These are phyloP conservation scores for Phytophthora europaea DNA, from an alignment of 352 stramenopile species.

Conservation along the genomic window DNA sequence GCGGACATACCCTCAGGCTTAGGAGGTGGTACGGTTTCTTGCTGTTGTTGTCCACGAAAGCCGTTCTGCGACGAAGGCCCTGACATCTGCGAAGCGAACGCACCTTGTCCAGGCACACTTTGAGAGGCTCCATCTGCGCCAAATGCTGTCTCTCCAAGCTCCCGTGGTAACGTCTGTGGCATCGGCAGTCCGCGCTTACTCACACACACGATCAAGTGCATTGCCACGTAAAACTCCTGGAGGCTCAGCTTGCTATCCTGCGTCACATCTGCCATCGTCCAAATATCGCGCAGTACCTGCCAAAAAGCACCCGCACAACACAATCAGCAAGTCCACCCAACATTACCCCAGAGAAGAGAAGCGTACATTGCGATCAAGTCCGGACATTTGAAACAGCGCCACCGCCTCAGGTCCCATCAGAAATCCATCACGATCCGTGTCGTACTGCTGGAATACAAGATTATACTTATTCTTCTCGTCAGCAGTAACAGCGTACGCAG, in stretches of 20 bases:
- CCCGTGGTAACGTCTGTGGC: conserved; percentile 71
- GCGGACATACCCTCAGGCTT: conserved; percentile 62
- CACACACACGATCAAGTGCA: conserved; percentile 97
- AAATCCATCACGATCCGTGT: conserved; percentile 92
- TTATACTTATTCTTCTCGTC: conserved; percentile 94
- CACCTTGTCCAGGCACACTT: conserved; percentile 13
- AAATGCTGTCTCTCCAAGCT: conserved; percentile 77
- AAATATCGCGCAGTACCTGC: conserved; percentile 89
- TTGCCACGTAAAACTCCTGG: conserved; percentile 96
- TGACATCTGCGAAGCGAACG: conserved; percentile 25
- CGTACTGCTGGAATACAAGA: conserved; percentile 93
- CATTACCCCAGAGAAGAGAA: not conserved
- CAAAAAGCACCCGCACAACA: not conserved
- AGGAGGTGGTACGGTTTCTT: conserved; percentile 20
- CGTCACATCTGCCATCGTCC: conserved; percentile 91
- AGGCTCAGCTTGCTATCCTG: conserved; percentile 94
- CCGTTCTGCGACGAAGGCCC: conserved; percentile 30
- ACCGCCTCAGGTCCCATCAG: conserved; percentile 92
- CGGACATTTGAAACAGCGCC: conserved; percentile 94
- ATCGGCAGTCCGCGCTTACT: conserved; percentile 90
- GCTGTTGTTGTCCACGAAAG: conserved; percentile 18
- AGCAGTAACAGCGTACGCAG: conserved; percentile 85
- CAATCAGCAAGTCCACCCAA: not conserved
- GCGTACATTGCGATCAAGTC: conserved; percentile 88
- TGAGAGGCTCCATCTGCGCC: conserved; percentile 20